Base-by-base conservation (phyloP, 805 yeast genomes). In the Naumovozyma dairenensis region DNA sequence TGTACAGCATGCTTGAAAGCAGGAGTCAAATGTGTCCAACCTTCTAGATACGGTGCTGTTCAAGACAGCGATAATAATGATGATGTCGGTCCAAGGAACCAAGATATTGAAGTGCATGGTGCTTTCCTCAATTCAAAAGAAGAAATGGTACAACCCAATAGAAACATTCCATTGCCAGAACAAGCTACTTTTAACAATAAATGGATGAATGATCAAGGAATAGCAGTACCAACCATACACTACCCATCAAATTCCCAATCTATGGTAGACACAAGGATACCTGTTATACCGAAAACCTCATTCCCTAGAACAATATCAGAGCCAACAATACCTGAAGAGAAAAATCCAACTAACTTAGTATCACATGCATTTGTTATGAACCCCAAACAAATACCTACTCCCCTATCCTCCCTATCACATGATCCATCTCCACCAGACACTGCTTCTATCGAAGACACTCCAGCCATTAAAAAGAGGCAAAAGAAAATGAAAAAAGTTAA, bases 1-100 rank as follows among this genome's bases (percentile, higher is more conserved):
- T 77, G 84, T 45, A 72, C 82, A 5, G 74, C 76, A 27, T 77
- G 84, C 55, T 56, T 75, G 33, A 74, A 74, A 44, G 77, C 82
- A 0, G 73, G 71, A 20, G 73, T 68, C 5, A 58, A 65, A 37
- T 77, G 84, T 52, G 61, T 75, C 3, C 79, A 77, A 50, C 85
- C 85, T 0, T 74, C 73, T 3, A 65, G 74, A 34, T 76, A 76
- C 41, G 66, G 19, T 10, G 19, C 17, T 5, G 28, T 31, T 6
- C 18, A 21, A 4, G 35, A 43, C 17, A 20, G 30, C 4, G 30
- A 24, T 2, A 13, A 42, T 34, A 50, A 66, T 28, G 59, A 62
- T n/a, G 49, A 46, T 14, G 45, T 45, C 21, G 36, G 49, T 21
- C 47, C 42, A 3, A 48, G 48, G 17, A 44, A 48, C 31, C 34